A percentile compares a stretch with the other conserved stretches of the same genome.
phyloP scores from a whole-genome alignment of 73 alveolate genomes.

The Paramecium pentaurelia region DNA sequence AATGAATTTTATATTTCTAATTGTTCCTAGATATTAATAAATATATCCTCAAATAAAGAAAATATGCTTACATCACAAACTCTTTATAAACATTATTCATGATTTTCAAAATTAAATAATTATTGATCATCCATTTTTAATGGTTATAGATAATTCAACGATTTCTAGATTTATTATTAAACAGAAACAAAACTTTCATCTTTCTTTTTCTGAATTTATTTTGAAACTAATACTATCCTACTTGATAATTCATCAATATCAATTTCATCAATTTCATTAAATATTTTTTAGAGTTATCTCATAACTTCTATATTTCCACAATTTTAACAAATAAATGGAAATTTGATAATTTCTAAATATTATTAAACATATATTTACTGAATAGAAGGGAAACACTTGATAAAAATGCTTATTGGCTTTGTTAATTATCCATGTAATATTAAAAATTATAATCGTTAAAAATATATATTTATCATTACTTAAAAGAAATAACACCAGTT shows the following conservation, averaged over 20 bases:
- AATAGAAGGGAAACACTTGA: neutral
- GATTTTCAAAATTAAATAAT: neutral
- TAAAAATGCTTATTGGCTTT: neutral
- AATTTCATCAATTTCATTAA: neutral
- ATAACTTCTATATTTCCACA: neutral
- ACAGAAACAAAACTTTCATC: neutral
- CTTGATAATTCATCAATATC: neutral
- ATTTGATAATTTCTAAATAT: neutral
- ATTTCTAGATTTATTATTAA: neutral
- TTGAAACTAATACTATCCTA: neutral
- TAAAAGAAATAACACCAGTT: neutral
- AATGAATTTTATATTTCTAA: neutral
- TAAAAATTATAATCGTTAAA: neutral
- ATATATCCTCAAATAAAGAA: neutral
- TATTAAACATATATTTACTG: neutral
- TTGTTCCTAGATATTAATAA: neutral
- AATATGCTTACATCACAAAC: constrained; percentile 22
- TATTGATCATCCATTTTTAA: neutral
- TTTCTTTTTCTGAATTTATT: neutral
- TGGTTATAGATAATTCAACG: neutral
- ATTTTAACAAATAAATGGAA: neutral
- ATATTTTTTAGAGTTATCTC: neutral
- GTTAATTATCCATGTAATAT: neutral
- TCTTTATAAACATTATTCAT: neutral
- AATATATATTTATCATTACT: neutral